Conservation (phyloP, 2,329 filamentous ascomycete genomes). For the Calonectria ilicicola region DNA sequence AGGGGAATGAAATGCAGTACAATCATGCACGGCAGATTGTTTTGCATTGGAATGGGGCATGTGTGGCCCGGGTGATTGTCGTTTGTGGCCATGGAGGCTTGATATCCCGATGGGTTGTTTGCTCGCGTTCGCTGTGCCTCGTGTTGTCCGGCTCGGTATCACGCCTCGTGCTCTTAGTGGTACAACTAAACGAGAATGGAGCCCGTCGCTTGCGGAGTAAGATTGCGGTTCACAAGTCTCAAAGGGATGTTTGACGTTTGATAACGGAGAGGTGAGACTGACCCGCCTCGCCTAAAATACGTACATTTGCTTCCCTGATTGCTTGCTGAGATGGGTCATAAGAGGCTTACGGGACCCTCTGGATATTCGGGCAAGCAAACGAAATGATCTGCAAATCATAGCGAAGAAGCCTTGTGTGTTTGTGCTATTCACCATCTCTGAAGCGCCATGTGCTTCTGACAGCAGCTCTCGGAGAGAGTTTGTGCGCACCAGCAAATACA, state of each 20-base stretch:
- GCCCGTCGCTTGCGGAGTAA: conserved; percentile 19
- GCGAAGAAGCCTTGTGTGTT: not conserved
- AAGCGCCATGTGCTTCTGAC: not conserved
- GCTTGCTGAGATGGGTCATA: not conserved
- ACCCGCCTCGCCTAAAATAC: conserved; percentile 7
- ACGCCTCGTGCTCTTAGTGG: conserved; percentile 7
- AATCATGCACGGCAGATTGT: not conserved
- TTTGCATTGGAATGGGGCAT: not conserved
- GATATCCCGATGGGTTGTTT: conserved; percentile 9
- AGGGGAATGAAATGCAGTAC: not conserved
- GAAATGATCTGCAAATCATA: not conserved
- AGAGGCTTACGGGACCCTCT: not conserved
- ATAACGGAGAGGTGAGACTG: not conserved
- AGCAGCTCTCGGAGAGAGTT: not conserved
- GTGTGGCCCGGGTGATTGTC: not conserved
- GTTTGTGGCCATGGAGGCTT: not conserved
- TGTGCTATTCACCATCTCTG: not conserved
- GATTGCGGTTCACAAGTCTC: conserved; percentile 20
- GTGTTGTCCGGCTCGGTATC: not conserved
- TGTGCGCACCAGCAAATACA: not conserved
- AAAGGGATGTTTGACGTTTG: conserved; percentile 9
- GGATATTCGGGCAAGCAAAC: not conserved
- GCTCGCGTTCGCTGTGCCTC: not conserved
- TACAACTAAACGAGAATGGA: conserved; percentile 10
- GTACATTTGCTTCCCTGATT: not conserved